Base-by-base conservation (phyloP, 495 filamentous ascomycete genomes). In the Hyaloscypha finlandica region DNA sequence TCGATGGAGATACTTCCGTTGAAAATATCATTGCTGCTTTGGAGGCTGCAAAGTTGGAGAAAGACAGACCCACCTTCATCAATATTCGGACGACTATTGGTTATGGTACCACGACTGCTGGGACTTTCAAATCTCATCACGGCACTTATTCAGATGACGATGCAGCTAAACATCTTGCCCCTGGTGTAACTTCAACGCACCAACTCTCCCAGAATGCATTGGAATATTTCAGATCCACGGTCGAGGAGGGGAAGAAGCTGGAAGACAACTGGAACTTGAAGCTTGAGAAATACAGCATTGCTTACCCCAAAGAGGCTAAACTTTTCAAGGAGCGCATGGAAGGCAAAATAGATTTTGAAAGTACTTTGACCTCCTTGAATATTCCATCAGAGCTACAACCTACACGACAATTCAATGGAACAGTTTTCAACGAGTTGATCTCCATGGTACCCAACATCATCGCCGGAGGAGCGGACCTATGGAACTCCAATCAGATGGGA, bases 1-100 rank as follows among this genome's bases (percentile, higher is more conserved):
- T 77, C 52, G 84, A 87, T 70, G 84, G 86, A 2, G 79, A 74
- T 63, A 80, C 80, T 63, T 81, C 87, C 67, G 75, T 88, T 25
- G 77, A 79, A 37, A 80, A 70, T 0, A 80, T 89, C 31, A 81
- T 85, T 12, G 37, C 73, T 25, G 85, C 85, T 0, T 70, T 88
- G 25, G 71, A 77, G 11, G 64, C 74, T 20, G 84, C 81, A 29
- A 80, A 78, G 25, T 71, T 71, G 4, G 76, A 71, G 2, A 79
- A 72, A 30, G 77, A 80, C 2, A 86, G 84, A 67, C 85, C 86
- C 1, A 81, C 80, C 4, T 86, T 89, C 63, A 84, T 89, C 70
- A 88, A 88, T 65, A 76, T 86, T 31, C 76, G 76, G 14, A 88
- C 85, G 0, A 76, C 84, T 3, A 88, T 88, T 55, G 85, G 84